phyloP scores from a whole-genome alignment of 192 early-diverging fungal genomes.

The Podila horticola region DNA sequence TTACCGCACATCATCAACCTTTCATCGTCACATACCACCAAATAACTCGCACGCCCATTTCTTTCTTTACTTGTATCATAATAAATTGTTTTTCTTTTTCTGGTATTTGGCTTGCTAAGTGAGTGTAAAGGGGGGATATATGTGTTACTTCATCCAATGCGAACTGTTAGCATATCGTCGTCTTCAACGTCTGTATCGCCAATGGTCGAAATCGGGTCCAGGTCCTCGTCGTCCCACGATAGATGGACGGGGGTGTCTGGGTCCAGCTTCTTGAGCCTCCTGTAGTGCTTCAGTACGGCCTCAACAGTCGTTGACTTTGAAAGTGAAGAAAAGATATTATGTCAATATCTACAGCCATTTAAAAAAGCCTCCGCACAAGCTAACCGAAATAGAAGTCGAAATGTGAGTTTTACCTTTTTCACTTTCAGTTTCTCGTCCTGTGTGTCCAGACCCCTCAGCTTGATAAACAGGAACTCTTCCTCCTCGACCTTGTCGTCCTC shows the following conservation, averaged over 20 bases:
- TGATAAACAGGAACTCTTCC: constrained; percentile 29
- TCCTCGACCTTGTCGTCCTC: constrained; percentile 4
- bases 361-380: not conserved
- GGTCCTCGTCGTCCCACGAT: constrained; percentile 66
- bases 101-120: not conserved
- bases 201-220: constrained; percentile 54
- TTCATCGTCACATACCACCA: too few species aligned
- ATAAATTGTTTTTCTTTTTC: not conserved
- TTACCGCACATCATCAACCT: not conserved
- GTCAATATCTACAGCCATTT: not conserved
- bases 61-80: not conserved
- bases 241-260: constrained; percentile 29
- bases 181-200: constrained; percentile 67
- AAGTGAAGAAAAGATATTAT: not conserved
- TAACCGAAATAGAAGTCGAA: not conserved
- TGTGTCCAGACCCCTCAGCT: constrained; percentile 36
- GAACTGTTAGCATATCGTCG: constrained; percentile 67
- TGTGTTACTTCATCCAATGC: constrained; percentile 14
- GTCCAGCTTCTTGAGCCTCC: constrained; percentile 40
- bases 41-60: not conserved
- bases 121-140: not conserved
- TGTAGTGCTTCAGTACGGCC: constrained; percentile 60
- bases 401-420: constrained; percentile 41
- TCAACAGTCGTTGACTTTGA: constrained; percentile 49
- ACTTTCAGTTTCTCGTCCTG: constrained; percentile 46